Conservation (phyloP, 2,329 filamentous ascomycete genomes). For the Byssoonygena ceratinophila region DNA sequence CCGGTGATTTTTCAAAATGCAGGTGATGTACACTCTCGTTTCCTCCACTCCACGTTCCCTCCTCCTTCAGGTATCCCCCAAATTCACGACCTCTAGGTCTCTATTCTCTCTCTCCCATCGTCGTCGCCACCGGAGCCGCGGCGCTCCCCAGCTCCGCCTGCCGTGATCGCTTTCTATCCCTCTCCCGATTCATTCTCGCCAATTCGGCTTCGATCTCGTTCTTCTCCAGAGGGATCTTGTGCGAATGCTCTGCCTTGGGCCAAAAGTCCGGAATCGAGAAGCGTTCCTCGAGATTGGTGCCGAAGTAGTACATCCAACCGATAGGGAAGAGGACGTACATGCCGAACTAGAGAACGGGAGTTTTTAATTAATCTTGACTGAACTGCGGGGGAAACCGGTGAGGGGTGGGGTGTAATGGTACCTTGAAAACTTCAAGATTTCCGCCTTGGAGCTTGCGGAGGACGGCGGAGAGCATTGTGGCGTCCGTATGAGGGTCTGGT, state of each 20-base stretch:
- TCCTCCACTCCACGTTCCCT: background rate
- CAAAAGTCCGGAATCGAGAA: slow-evolving; percentile 89
- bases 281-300: slow-evolving; percentile 87
- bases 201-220: slow-evolving; percentile 65
- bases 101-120: background rate
- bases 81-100: background rate
- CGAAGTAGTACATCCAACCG: slow-evolving; percentile 99
- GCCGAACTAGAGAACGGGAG: slow-evolving; percentile 59
- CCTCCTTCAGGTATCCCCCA: background rate
- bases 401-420: slow-evolving; percentile 30
- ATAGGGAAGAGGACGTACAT: slow-evolving; percentile 99
- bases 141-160: slow-evolving; percentile 18
- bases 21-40: background rate
- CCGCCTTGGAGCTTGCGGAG: slow-evolving; percentile 59
- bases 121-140: slow-evolving; percentile 10
- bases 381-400: background rate
- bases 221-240: slow-evolving; percentile 44
- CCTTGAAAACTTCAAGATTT: slow-evolving; percentile 93
- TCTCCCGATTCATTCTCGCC: slow-evolving; percentile 51
- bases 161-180: slow-evolving; percentile 34
- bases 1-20: background rate
- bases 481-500: no score
- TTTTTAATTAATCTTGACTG: no score
- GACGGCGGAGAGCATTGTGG: slow-evolving; percentile 29
- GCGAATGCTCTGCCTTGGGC: slow-evolving; percentile 56